Base-by-base conservation (phyloP, 2,329 filamentous ascomycete genomes). In the Myriosclerotinia scirpicola region DNA sequence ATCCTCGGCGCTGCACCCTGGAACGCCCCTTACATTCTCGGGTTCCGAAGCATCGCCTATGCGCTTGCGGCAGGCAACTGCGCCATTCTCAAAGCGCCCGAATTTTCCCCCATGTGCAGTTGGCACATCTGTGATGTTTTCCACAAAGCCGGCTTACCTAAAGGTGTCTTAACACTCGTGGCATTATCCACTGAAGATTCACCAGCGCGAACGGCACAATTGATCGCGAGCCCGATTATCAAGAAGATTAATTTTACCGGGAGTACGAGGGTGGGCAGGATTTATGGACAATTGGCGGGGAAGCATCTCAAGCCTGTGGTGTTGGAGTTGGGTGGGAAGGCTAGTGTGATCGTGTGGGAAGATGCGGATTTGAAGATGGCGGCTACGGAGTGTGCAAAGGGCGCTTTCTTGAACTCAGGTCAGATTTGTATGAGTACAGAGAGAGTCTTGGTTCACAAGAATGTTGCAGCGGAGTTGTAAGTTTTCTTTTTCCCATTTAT, bases 341-440 rank as follows among this genome's bases (percentile, higher is more conserved):
- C 90, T 0, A 87, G 87, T 0, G 87, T 90, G 2, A 89, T 96
- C 68, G 87, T 96, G 0, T 87, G 90, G 76, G 88, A 91, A 61
- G 92, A 96, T 76, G 92, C 92, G 17, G 85, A 96, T 73, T 76
- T 96, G 52, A 83, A 90, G 40, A 81, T 85, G 34, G 91, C 92
- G 0, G 92, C 90, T 0, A 77, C 81, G 15, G 84, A 87, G 72
- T 91, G 89, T 71, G 86, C 86, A 0, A 76, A 90, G 1, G 92
- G 91, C 4, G 82, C 90, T 0, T 93, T 93, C 75, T 74, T 92
- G 68, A 85, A 94, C 76, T 81, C 82, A 2, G 92, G 92, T 0
- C 92, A 96, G 79, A 87, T 95, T 55, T 96, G 92, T 82, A 95
- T 96, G 91, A 84, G 85, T 22, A 95, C 92, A 0, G 92, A 96